phyloP scores from a whole-genome alignment of 1,284 basidiomycete species.

The Hypsizygus ulmarius region DNA sequence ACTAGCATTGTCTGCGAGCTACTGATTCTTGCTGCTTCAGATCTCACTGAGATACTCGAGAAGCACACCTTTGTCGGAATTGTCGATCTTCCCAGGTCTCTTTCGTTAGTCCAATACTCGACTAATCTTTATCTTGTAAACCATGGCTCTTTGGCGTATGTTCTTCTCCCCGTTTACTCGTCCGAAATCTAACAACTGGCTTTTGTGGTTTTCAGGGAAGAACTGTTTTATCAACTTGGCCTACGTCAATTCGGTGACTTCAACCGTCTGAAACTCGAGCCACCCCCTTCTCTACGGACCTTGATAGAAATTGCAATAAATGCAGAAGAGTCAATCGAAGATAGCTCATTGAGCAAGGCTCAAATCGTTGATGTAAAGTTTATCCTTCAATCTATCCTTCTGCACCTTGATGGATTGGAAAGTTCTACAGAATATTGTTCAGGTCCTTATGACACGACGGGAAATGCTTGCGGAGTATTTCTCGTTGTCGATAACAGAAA shows the following conservation, averaged over 20 bases:
- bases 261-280: slow-evolving; percentile 75
- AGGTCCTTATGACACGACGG: slow-evolving; percentile 55
- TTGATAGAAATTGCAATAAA: slow-evolving; percentile 81
- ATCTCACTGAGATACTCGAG: slow-evolving; percentile 78
- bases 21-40: slow-evolving; percentile 38
- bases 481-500: slow-evolving; percentile 63
- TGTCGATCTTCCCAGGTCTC: slow-evolving; percentile 72
- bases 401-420: neutral
- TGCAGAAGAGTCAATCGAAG: slow-evolving; percentile 57
- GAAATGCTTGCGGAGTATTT: slow-evolving; percentile 97
- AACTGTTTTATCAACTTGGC: slow-evolving; percentile 93
- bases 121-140: slow-evolving; percentile 91
- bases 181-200: slow-evolving; percentile 1
- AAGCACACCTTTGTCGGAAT: slow-evolving; percentile 94
- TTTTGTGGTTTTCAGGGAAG: slow-evolving; percentile 59
- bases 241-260: slow-evolving; percentile 90
- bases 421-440: slow-evolving; percentile 52
- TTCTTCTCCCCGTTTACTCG: slow-evolving; percentile 8
- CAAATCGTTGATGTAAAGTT: slow-evolving; percentile 70
- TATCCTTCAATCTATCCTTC: neutral
- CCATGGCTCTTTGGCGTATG: slow-evolving; percentile 79
- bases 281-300: slow-evolving; percentile 70
- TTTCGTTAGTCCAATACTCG: slow-evolving; percentile 85
- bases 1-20: neutral
- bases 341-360: slow-evolving; percentile 48